Percentiles rank a stretch among this genome's conserved stretches.
Conservation (phyloP, 257 asterid species). For the Misopates orontium region DNA sequence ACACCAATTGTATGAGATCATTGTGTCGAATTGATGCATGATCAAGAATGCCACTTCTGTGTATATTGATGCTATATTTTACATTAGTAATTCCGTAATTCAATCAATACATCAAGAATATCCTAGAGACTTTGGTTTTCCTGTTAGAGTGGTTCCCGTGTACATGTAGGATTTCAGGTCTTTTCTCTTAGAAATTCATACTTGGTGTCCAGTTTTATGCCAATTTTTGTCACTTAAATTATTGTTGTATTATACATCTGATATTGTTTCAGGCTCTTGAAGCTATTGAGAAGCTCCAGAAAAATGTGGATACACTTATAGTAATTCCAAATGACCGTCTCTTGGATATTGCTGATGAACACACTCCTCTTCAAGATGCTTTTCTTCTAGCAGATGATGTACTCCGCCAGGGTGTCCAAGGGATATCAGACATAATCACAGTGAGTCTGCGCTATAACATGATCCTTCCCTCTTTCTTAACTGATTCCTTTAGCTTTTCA, state of each 20-base stretch:
- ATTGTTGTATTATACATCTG: constrained; percentile 15
- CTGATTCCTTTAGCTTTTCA: too few relatives aligned
- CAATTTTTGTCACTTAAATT: neutral
- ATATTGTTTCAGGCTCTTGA: constrained; percentile 72
- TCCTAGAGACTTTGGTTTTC: neutral
- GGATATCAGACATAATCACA: constrained; percentile 94
- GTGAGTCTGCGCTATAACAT: constrained; percentile 37
- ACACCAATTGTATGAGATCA: too few relatives aligned
- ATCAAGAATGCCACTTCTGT: too few relatives aligned
- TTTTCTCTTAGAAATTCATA: constrained; percentile 1
- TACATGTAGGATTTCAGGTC: neutral
- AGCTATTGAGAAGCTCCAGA: constrained; percentile 96
- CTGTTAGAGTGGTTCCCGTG: neutral
- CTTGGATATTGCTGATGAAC: constrained; percentile 90
- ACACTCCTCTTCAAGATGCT: constrained; percentile 96
- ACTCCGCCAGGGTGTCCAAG: constrained; percentile 97
- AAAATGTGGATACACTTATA: constrained; percentile 90
- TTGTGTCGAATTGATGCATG: too few relatives aligned
- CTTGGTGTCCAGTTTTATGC: constrained; percentile 15
- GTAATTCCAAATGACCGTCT: constrained; percentile 98
- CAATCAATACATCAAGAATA: neutral
- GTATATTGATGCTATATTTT: too few relatives aligned
- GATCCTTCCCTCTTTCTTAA: too few relatives aligned
- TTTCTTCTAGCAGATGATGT: constrained; percentile 98
- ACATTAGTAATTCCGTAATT: too few relatives aligned